Evolutionary conservation across 2,329 filamentous ascomycete genomes (phyloP).

Genomic region (Thyridium curvatum): DNA sequence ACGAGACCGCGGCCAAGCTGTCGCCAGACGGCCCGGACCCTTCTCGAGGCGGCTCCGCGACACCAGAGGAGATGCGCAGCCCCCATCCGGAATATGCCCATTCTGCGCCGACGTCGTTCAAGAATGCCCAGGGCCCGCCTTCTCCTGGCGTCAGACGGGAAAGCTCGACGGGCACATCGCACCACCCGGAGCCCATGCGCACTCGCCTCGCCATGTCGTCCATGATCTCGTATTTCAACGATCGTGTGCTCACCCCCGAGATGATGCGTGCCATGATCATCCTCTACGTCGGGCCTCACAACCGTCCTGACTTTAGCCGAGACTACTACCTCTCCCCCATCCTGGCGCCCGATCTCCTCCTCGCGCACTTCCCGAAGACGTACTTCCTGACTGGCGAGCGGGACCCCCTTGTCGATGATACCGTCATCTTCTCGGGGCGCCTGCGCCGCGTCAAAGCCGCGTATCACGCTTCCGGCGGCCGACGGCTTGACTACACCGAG

Average conservation of each 20-base stretch:
- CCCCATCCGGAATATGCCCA: constrained; percentile 47
- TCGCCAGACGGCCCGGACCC: constrained; percentile 19
- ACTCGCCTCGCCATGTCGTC: constrained; percentile 90
- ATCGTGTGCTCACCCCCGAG: constrained; percentile 88
- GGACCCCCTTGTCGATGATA: constrained; percentile 93
- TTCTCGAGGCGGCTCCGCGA: constrained; percentile 5
- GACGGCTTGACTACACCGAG: constrained; percentile 42
- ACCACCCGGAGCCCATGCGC: constrained; percentile 54
- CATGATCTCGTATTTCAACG: constrained; percentile 98
- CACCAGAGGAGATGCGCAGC: constrained; percentile 17
- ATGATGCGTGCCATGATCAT: constrained; percentile 99
- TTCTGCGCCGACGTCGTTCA: constrained; percentile 32
- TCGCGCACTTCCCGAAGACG: constrained; percentile 86
- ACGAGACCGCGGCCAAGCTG: constrained; percentile 23
- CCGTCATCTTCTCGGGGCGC: constrained; percentile 88
- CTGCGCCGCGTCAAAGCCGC: constrained; percentile 72
- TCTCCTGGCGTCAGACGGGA: constrained; percentile 5
- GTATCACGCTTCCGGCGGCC: constrained; percentile 39
- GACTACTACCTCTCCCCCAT: constrained; percentile 90
- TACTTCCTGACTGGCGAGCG: constrained; percentile 93
- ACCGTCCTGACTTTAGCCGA: constrained; percentile 84
- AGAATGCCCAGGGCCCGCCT: constrained; percentile 11
- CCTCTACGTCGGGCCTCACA: constrained; percentile 88
- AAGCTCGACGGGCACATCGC: constrained; percentile 28
- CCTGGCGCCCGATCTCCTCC: constrained; percentile 75